These are phyloP conservation scores for Solanum pennellii DNA, from an alignment of 257 asterid genomes.

Conservation along the genomic window DNA sequence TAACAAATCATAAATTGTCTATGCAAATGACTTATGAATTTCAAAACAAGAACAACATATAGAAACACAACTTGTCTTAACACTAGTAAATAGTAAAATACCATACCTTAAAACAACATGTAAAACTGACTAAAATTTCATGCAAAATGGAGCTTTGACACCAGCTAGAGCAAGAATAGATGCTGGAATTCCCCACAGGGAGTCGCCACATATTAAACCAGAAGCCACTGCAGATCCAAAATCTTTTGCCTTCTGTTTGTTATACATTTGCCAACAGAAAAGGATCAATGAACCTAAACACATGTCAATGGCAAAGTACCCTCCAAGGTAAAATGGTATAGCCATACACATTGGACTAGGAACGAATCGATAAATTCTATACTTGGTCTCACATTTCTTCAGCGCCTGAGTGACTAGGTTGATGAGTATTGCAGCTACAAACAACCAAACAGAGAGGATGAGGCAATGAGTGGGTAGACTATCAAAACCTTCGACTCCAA, in stretches of 20 bases:
- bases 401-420: conserved; percentile 6
- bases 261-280: conserved; percentile 26
- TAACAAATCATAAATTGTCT: neutral
- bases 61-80: neutral
- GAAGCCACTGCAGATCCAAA: conserved; percentile 66
- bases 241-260: conserved; percentile 23
- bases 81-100: neutral
- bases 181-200: conserved; percentile 67
- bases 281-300: conserved; percentile 62
- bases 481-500: conserved; percentile 27
- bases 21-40: neutral
- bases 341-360: conserved; percentile 92
- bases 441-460: conserved; percentile 23
- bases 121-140: conserved; percentile 13
- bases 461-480: conserved; percentile 56
- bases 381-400: conserved; percentile 29
- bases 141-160: conserved; percentile 50
- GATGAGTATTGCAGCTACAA: conserved; percentile 17
- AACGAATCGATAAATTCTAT: conserved; percentile 29
- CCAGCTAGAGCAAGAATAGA: conserved; percentile 48
- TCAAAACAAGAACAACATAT: neutral
- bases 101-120: neutral
- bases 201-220: conserved; percentile 72
- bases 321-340: conserved; percentile 60
- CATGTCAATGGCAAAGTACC: conserved; percentile 67